These are phyloP conservation scores for Kluyveromyces aestuarii DNA, from an alignment of 805 yeast species.

Conservation along the genomic window DNA sequence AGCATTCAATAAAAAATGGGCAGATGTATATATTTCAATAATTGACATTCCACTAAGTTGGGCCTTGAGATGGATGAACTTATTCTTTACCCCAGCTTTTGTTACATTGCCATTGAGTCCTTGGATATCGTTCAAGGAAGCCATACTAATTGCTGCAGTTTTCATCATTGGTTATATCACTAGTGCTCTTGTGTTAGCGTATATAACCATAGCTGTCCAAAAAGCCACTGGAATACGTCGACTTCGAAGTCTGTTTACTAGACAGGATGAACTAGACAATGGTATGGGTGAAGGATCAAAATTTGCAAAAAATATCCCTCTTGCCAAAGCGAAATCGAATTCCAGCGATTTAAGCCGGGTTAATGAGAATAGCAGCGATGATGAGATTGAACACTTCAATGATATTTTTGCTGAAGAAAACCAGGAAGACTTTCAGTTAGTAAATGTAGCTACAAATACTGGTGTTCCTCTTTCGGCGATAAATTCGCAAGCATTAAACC, in stretches of 20 bases:
- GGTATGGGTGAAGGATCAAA: conserved; percentile 11
- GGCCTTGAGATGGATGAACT: conserved; percentile 66
- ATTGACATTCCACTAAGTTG: conserved; percentile 57
- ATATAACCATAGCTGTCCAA: conserved; percentile 38
- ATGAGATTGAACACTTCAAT: background rate
- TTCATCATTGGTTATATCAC: conserved; percentile 57
- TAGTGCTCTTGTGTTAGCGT: conserved; percentile 42
- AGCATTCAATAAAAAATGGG: conserved; percentile 9
- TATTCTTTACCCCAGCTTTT: conserved; percentile 71
- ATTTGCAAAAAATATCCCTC: conserved; percentile 4
- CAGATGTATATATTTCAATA: conserved; percentile 9
- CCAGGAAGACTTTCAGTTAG: conserved; percentile 5
- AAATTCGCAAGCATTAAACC: background rate
- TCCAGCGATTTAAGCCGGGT: background rate
- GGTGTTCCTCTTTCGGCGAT: background rate
- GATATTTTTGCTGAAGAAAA: conserved; percentile 1
- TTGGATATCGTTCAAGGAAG: conserved; percentile 58
- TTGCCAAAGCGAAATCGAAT: background rate
- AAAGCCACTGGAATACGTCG: conserved; percentile 19
- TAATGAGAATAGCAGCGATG: background rate
- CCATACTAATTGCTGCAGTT: conserved; percentile 64
- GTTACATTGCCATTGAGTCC: conserved; percentile 60
- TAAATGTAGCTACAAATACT: conserved; percentile 4
- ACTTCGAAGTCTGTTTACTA: conserved; percentile 15
- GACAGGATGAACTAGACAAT: conserved; percentile 11